Base-by-base conservation (phyloP, 371 early-diverging fungal genomes). In the Zancudomyces culisetae region DNA sequence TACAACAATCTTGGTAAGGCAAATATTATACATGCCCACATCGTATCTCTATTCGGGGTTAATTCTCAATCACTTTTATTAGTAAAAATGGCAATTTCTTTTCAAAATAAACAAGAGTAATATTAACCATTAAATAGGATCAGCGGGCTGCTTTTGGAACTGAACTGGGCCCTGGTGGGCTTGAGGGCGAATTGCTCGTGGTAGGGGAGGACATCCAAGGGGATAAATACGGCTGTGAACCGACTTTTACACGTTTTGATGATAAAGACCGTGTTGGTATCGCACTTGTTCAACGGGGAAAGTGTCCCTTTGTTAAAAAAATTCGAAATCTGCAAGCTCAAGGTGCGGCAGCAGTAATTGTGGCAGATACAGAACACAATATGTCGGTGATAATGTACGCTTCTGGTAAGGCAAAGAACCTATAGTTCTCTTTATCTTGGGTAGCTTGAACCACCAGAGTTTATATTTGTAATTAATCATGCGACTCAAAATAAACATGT, bases 331-430 rank as follows among this genome's bases (percentile, higher is more conserved):
- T 90, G 89, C 90, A 92, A 68, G 60, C 57, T 20, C 75, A 79
- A 26, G 91, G 92, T 23, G 89, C 88, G 0, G 68, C 70, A n/a
- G 91, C 84, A 1, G 88, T 92, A 8, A 73, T 86, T 13, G 85
- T 92, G 2, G 93, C 93, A 23, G 90, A 89, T 64, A 75, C 79
- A 46, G 73, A 75, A 45, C 70, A 70, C 45, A 68, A 73, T 45
- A 76, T 79, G 43, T 78, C 87, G 55, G 74, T 90, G 52, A 88
- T 89, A 53, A 91, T 91, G 92, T 90, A 83, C 67, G 79, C 90
- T 22, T 73, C 78, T 46, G 55, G 59, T 52, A 70, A 56, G 30
- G 65, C 35, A 6, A 35, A 35, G 15, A 35, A 35, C 35, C 41
- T 39, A n/a, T n/a, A n/a, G n/a, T n/a, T n/a, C n/a, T n/a, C n/a